Evolutionary conservation across 331 rosid genomes (phyloP).

Genomic region (Malus hybrid): DNA sequence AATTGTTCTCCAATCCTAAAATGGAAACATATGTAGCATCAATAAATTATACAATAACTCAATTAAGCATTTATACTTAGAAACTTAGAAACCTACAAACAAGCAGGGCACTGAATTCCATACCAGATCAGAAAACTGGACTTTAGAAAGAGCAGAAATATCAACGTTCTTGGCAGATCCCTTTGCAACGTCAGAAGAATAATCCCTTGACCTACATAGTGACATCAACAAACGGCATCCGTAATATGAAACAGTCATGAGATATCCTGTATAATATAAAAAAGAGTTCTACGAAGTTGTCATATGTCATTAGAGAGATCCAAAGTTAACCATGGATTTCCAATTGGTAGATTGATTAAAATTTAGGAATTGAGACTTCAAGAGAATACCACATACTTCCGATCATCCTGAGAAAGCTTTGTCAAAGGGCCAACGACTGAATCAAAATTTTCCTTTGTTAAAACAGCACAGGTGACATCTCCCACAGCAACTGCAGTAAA

Average conservation of each 20-base stretch:
- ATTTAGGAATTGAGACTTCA: neutral
- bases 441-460: conserved; percentile 85
- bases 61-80: conserved; percentile 12
- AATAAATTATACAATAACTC: conserved; percentile 6
- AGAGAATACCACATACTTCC: conserved; percentile 45
- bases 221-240: conserved; percentile 16
- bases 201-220: conserved; percentile 40
- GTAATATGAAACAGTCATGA: conserved; percentile 8
- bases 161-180: conserved; percentile 41
- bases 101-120: conserved; percentile 12
- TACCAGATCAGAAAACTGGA: conserved; percentile 83
- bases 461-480: conserved; percentile 71
- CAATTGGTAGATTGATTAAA: neutral
- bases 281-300: neutral
- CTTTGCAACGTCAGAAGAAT: conserved; percentile 32
- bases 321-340: neutral
- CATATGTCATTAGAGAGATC: neutral
- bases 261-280: neutral
- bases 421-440: conserved; percentile 76
- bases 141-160: conserved; percentile 47
- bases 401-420: conserved; percentile 65
- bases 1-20: conserved; percentile 76
- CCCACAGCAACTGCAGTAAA: conserved; percentile 74
- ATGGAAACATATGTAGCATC: neutral
- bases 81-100: conserved; percentile 20